Percentiles rank a stretch among this genome's conserved stretches.
Conservation (phyloP, 306 rosid species). For the Trifolium dubium region DNA sequence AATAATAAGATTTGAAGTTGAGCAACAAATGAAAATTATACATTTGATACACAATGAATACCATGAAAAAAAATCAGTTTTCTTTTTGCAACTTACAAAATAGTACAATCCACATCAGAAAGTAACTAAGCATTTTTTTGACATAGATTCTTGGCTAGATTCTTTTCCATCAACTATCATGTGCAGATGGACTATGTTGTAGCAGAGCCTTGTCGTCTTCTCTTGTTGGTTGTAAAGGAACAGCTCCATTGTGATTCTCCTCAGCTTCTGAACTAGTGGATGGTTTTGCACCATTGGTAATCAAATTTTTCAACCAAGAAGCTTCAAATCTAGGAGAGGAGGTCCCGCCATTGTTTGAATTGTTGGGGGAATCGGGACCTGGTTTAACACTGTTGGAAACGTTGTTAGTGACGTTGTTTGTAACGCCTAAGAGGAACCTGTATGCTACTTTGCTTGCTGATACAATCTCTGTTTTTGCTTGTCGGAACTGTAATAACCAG, state of each 20-base stretch:
- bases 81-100: conserved; percentile 43
- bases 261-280: conserved; percentile 77
- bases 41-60: conserved; percentile 62
- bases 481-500: conserved; percentile 75
- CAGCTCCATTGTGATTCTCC: conserved; percentile 59
- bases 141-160: conserved; percentile 17
- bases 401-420: conserved; percentile 76
- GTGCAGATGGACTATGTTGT: conserved; percentile 46
- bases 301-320: conserved; percentile 81
- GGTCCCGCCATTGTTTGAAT: conserved; percentile 62
- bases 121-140: conserved; percentile 8
- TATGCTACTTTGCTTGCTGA: conserved; percentile 97
- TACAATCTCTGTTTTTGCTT: conserved; percentile 93
- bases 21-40: conserved; percentile 57
- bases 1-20: conserved; percentile 48
- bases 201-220: conserved; percentile 49
- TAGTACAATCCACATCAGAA: conserved; percentile 48
- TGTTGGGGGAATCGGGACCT: conserved; percentile 62
- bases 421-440: conserved; percentile 75
- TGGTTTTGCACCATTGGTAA: conserved; percentile 86
- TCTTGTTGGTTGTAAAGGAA: conserved; percentile 38
- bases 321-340: conserved; percentile 74
- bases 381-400: conserved; percentile 62
- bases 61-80: conserved; percentile 45
- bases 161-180: conserved; percentile 48